Base-by-base conservation (phyloP, 805 yeast species). In the Pichia thaimueangensis region DNA sequence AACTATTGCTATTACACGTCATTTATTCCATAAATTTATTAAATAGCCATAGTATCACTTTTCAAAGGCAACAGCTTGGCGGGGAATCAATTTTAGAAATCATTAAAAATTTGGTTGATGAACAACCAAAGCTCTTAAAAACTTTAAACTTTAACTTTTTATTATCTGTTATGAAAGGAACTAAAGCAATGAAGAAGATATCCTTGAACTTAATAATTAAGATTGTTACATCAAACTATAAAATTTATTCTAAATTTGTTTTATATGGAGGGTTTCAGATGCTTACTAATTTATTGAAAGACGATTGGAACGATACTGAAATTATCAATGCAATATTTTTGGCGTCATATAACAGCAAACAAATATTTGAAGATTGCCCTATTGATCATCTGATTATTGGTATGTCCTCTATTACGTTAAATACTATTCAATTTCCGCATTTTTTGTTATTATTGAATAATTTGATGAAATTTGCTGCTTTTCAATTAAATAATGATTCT, bases 61-160 rank as follows among this genome's bases (percentile, higher is more conserved):
- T 43, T 17, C 31, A 20, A 3, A 32, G 52, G 2, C 64, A 58
- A 45, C 44, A 47, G 7, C 40, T 51, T 12, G 64, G 64, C 39
- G 71, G 66, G 1, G 42, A 57, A n/a, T 55, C 63, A 38, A 56
- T 67, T 9, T 50, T 67, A 22, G 67, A 67, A 29, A 62, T 67
- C 8, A 37, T 74, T 7, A 58, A 65, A 47, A 46, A 70, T 44
- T 57, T 73, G 57, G 45, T 72, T 30, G 50, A 70, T 47, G 75
- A 73, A 30, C 16, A 33, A 7, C 34, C 36, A 56, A 71, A 60
- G 51, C 70, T 60, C 51, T 72, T 69, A 2, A 70, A 78, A 35
- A 66, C 81, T 0, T 67, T 85, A 2, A 74, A 86, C 1, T 68
- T 80, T 6, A 82, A 81, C 53, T 80, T 89, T 83, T 63, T 75